Evolutionary conservation across 2,329 filamentous ascomycete species (phyloP).

Genomic region (Macroventuria anomochaeta): DNA sequence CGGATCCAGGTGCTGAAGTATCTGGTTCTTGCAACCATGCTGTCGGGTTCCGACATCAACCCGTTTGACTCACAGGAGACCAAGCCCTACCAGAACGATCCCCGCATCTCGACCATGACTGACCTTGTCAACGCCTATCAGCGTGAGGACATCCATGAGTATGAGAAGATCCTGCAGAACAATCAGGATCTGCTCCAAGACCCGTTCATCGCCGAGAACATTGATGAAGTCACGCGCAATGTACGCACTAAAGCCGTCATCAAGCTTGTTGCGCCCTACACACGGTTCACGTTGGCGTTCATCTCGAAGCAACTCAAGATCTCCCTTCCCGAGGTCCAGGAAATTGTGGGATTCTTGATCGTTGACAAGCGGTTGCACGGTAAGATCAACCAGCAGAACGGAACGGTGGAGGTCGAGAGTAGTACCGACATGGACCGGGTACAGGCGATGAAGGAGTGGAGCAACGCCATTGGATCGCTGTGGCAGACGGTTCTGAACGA

Average conservation of each 20-base stretch:
- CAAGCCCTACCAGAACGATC: slow-evolving; percentile 96
- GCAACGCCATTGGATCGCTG: slow-evolving; percentile 70
- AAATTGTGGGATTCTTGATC: slow-evolving; percentile 94
- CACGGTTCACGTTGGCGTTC: slow-evolving; percentile 85
- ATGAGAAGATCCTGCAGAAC: slow-evolving; percentile 84
- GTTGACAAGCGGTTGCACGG: slow-evolving; percentile 86
- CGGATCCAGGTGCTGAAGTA: slow-evolving; percentile 98
- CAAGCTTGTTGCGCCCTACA: slow-evolving; percentile 93
- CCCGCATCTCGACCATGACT: slow-evolving; percentile 95
- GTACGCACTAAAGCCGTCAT: slow-evolving; percentile 96
- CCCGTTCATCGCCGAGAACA: slow-evolving; percentile 97
- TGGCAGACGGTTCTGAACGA: slow-evolving; percentile 78
- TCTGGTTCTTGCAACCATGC: slow-evolving; percentile 93
- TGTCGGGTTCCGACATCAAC: slow-evolving; percentile 98
- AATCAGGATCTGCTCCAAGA: slow-evolving; percentile 91
- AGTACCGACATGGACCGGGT: slow-evolving; percentile 76
- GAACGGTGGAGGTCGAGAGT: slow-evolving; percentile 81
- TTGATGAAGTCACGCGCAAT: slow-evolving; percentile 96
- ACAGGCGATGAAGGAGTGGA: slow-evolving; percentile 75
- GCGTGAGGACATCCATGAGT: slow-evolving; percentile 88
- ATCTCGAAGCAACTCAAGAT: slow-evolving; percentile 90
- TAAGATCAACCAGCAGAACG: slow-evolving; percentile 86
- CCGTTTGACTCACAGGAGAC: slow-evolving; percentile 99
- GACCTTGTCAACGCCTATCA: slow-evolving; percentile 97
- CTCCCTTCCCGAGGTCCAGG: slow-evolving; percentile 82